Base-by-base conservation (phyloP, 768 basidiomycete species). In the Erythrobasidium yunnanense region DNA sequence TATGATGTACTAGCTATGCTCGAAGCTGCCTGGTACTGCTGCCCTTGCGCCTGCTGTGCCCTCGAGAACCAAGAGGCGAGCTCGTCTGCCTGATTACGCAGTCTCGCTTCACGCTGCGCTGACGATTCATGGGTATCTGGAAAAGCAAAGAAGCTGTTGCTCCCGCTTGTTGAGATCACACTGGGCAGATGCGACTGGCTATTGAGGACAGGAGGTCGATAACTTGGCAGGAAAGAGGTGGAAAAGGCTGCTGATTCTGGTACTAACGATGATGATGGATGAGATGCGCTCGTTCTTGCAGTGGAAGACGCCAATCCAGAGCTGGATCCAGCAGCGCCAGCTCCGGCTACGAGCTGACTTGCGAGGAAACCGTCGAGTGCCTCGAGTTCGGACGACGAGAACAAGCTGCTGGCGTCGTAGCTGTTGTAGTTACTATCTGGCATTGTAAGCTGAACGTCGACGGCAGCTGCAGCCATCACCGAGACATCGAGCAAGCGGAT, bases 321-420 rank as follows among this genome's bases (percentile, higher is more conserved):
- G 30, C 54, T 33, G 30, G 52, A 17, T 17, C 17, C 22, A 20
- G 29, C 51, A 52, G 27, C 5, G 54, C 30, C 54, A 34, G 30
- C 32, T 23, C n/a, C 38, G 34, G 47, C 33, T 25, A 22, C 56
- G 38, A 42, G 38, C 38, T 42, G 38, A 11, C n/a, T n/a, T 11
- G 42, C 23, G 35, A 58, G 56, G 45, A 58, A 58, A 33, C 56
- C 56, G 29, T 58, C 56, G 42, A 58, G 29, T 34, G 56, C 56
- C 22, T 25, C 38, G 13, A 58, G 56, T 22, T 58, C 56, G 11
- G 56, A 46, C 5, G 35, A 33, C 38, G 35, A 25, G 56, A 58
- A 46, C n/a, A n/a, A n/a, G n/a, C n/a, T n/a, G n/a, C n/a, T n/a
- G n/a, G n/a, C n/a, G n/a, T n/a, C n/a, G n/a, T n/a, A n/a, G n/a